phyloP scores from a whole-genome alignment of 768 basidiomycete genomes.

The Phylloporus arenicola region DNA sequence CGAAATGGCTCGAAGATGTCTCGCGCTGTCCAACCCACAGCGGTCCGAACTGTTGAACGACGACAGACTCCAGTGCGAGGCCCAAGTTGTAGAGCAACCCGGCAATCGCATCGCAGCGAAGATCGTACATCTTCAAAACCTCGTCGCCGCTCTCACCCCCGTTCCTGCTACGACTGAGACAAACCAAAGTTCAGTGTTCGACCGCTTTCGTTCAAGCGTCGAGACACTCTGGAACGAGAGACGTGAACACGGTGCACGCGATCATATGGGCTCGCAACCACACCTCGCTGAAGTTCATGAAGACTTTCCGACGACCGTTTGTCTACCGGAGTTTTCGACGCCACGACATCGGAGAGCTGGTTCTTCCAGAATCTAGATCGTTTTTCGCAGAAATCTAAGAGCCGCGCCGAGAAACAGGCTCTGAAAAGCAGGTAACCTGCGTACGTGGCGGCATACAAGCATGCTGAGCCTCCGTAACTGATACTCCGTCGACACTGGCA shows the following conservation, averaged over 20 bases:
- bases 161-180: conserved; percentile 19
- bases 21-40: conserved; percentile 5
- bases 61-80: not conserved
- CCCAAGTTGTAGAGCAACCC: conserved; percentile 1
- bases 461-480: not conserved
- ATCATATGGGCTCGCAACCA: conserved; percentile 2
- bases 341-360: conserved; percentile 14
- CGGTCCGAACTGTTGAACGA: not conserved
- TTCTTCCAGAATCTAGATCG: conserved; percentile 18
- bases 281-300: conserved; percentile 1
- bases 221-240: conserved; percentile 18
- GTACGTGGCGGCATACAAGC: not conserved
- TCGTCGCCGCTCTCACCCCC: conserved; percentile 16
- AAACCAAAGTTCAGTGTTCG: conserved; percentile 10
- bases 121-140: conserved; percentile 18
- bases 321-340: conserved; percentile 6
- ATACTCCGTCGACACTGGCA: not conserved
- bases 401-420: not conserved
- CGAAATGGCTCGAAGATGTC: conserved; percentile 14
- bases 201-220: conserved; percentile 18
- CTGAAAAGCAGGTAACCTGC: not conserved
- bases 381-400: not conserved
- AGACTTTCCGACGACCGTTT: conserved; percentile 3
- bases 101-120: conserved; percentile 18
- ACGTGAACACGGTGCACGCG: conserved; percentile 1